Evolutionary conservation across 176 grass and related monocot genomes (phyloP).

Genomic region (Miscanthus lutarioriparius): DNA sequence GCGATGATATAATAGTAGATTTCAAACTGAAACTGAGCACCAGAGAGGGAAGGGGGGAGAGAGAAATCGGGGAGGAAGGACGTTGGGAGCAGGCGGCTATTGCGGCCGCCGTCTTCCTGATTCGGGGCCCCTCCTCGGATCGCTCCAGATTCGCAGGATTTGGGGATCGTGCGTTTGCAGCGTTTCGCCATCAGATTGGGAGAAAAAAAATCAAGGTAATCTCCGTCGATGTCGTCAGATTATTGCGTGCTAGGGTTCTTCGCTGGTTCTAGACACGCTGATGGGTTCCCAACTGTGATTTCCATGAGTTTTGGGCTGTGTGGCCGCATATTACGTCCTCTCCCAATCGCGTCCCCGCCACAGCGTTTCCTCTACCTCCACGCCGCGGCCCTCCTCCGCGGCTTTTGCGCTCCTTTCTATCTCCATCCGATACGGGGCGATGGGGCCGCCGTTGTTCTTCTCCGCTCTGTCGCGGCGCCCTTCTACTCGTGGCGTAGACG

Average conservation of each 20-base stretch:
- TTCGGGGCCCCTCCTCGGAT: background rate
- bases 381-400: background rate
- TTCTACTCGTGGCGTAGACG: background rate
- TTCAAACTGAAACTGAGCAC: constrained; percentile 11
- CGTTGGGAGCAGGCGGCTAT: background rate
- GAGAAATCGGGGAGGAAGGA: background rate
- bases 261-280: background rate
- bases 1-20: background rate
- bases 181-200: background rate
- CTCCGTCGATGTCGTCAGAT: background rate
- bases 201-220: constrained; percentile 1
- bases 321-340: background rate
- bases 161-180: background rate
- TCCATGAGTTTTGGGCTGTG: background rate
- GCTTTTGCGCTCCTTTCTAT: background rate
- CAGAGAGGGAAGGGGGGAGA: background rate
- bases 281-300: background rate
- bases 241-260: constrained; percentile 1
- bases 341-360: background rate
- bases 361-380: background rate
- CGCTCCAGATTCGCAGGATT: constrained; percentile 3
- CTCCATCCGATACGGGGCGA: background rate
- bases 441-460: background rate
- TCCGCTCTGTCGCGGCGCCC: background rate
- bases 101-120: background rate